Conservation (phyloP, 2,329 filamentous ascomycete genomes). For the Lomentospora prolificans region DNA sequence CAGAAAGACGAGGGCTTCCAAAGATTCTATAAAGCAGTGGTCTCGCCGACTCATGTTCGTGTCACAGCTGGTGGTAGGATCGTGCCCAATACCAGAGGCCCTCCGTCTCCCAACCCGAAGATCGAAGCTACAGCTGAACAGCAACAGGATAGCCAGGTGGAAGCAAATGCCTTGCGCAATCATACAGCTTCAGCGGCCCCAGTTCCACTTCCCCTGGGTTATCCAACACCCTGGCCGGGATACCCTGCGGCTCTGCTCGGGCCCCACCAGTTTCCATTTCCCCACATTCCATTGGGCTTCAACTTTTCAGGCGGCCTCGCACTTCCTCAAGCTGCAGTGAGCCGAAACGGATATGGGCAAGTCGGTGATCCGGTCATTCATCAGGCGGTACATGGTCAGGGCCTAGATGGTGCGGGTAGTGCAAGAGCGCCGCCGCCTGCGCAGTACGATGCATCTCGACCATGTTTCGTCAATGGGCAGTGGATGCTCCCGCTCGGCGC, state of each 20-base stretch:
- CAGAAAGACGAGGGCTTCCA: constrained; percentile 58
- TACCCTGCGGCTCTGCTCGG: constrained; percentile 4
- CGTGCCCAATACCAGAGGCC: constrained; percentile 53
- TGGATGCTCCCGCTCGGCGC: constrained; percentile 26
- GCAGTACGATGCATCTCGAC: constrained; percentile 34
- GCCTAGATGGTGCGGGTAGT: constrained; percentile 6
- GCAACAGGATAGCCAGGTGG: not conserved
- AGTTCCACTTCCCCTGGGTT: constrained; percentile 3
- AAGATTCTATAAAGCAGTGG: constrained; percentile 57
- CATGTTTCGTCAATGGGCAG: constrained; percentile 35
- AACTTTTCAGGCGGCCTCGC: constrained; percentile 14
- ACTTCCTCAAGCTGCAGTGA: constrained; percentile 12
- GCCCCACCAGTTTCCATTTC: constrained; percentile 1
- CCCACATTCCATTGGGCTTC: constrained; percentile 7
- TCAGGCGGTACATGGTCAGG: constrained; percentile 1
- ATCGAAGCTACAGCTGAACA: not conserved
- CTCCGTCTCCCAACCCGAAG: constrained; percentile 36
- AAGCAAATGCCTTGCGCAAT: constrained; percentile 1
- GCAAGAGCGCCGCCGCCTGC: constrained; percentile 29
- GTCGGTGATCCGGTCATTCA: not conserved
- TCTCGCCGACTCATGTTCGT: constrained; percentile 56
- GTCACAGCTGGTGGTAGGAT: constrained; percentile 59
- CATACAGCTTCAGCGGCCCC: not conserved
- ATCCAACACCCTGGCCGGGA: constrained; percentile 1
- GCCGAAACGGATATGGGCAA: not conserved